Evolutionary conservation across 78 protist genomes (phyloP), one percentile per base, ranked within the genome.

Genomic region (Andalucia godoyi): DNA sequence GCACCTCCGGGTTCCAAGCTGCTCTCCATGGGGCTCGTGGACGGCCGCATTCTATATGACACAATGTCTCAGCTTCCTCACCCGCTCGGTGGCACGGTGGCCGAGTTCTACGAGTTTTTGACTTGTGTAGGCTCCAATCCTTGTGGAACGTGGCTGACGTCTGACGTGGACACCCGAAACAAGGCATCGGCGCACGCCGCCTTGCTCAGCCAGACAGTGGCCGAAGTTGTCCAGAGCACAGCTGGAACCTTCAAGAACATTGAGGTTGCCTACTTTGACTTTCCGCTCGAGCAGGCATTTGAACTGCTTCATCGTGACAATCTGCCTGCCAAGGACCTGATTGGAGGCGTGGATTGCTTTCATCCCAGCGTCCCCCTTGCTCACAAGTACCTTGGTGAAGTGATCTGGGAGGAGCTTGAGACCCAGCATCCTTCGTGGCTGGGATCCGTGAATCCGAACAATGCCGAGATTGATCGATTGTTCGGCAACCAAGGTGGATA

Each of bases 401-500:
- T 59, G 46, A 13, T 67, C 69, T 8, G 66, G 42, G 9, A 72
- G 23, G 8, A 39, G 12, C 23, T 72, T 27, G 50, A 41, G 51
- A 30, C 30, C 13, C 9, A 72, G 34, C 17, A 40, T 15, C 77
- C 77, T 70, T 51, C 9, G 9, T 67, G 50, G 32, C 9, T 73
- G 8, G 75, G 75, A 17, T 6, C 42, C 12, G 50, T 18, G 23
- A 73, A 73, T 30, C 78, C 77, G 29, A 34, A 72, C 42, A 73
- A 73, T 53, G 78, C 7, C 6, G 64, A 5, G 34, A 73, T 73
- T 57, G 49, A 36, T 15, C 4, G 54, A 12, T 38, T 30, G 27
- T 73, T 73, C 55, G 78, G 78, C 33, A 23, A 72, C 33, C 76
- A 72, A 64, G 76, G 76, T 46, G 76, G 76, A 30, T 21, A 55